Percentiles rank a stretch among this genome's conserved stretches.
These are phyloP conservation scores for Backusella mclennaniae DNA, from an alignment of 192 early-diverging fungal genomes.

Conservation along the genomic window DNA sequence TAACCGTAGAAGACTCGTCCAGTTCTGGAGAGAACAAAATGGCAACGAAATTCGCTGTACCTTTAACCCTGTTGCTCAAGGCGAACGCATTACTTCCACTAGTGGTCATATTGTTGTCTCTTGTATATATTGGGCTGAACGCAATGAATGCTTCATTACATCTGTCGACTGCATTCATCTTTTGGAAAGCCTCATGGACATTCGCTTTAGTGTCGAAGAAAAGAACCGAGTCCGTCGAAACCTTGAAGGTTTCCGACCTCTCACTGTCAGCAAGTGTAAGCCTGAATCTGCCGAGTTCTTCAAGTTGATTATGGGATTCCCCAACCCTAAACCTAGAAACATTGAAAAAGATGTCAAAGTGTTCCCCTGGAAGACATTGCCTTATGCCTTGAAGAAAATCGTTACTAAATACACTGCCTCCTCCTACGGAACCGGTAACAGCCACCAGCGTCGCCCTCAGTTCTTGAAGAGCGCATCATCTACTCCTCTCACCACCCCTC, in stretches of 20 bases:
- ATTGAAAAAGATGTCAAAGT: conserved; percentile 89
- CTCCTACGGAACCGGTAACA: neutral
- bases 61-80: conserved; percentile 62
- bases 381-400: conserved; percentile 72
- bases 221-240: conserved; percentile 88
- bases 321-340: conserved; percentile 78
- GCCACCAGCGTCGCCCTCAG: neutral
- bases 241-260: conserved; percentile 73
- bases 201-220: conserved; percentile 74
- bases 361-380: conserved; percentile 71
- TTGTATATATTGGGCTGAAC: conserved; percentile 76
- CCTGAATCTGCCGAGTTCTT: conserved; percentile 70
- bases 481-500: neutral
- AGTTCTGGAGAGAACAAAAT: conserved; percentile 71
- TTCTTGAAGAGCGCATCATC: neutral
- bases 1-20: conserved; percentile 65
- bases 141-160: conserved; percentile 71
- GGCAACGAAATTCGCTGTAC: conserved; percentile 62
- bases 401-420: conserved; percentile 62
- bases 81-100: conserved; percentile 32
- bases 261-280: conserved; percentile 74
- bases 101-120: conserved; percentile 57
- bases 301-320: conserved; percentile 77
- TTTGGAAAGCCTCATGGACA: conserved; percentile 68
- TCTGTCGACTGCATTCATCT: conserved; percentile 75